These are phyloP conservation scores for Coelastrella sp. DNA, from an alignment of 139 green algal species.

Conservation along the genomic window DNA sequence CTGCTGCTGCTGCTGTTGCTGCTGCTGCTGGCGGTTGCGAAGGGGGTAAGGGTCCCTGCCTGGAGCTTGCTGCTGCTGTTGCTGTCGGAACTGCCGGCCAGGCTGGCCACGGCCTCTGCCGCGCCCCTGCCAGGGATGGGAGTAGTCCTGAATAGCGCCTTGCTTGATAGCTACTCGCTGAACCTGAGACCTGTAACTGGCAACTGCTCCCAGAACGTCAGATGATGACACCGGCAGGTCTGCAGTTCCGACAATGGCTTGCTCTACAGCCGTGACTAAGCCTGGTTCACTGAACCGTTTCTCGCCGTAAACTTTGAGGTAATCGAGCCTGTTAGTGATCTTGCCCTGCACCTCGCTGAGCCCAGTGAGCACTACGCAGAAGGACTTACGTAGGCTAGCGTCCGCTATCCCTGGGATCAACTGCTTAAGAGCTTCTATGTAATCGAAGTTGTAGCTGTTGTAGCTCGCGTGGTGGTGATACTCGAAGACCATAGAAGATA, in stretches of 20 bases:
- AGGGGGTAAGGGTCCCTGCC: background rate
- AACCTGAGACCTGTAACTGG: background rate
- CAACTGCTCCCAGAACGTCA: background rate
- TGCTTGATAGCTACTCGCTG: background rate
- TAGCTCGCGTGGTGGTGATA: background rate
- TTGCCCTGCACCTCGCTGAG: background rate
- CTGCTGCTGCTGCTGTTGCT: background rate
- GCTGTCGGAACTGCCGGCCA: background rate
- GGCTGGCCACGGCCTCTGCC: background rate
- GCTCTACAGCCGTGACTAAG: background rate
- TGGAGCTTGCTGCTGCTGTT: background rate
- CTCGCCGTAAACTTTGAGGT: background rate
- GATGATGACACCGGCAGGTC: background rate
- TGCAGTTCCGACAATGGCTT: background rate
- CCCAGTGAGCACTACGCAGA: background rate
- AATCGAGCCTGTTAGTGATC: background rate
- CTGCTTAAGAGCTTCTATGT: background rate
- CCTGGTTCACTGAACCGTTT: background rate
- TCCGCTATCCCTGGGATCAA: background rate
- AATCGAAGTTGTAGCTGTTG: background rate
- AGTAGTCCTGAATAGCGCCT: background rate
- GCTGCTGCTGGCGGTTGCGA: background rate
- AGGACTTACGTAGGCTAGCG: background rate
- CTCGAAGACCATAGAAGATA: background rate
- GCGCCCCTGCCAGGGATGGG: background rate